A percentile compares a stretch with the other conserved stretches of the same genome.
These are phyloP conservation scores for Gynostemma pentaphyllum DNA, from an alignment of 306 rosid genomes.

Conservation along the genomic window DNA sequence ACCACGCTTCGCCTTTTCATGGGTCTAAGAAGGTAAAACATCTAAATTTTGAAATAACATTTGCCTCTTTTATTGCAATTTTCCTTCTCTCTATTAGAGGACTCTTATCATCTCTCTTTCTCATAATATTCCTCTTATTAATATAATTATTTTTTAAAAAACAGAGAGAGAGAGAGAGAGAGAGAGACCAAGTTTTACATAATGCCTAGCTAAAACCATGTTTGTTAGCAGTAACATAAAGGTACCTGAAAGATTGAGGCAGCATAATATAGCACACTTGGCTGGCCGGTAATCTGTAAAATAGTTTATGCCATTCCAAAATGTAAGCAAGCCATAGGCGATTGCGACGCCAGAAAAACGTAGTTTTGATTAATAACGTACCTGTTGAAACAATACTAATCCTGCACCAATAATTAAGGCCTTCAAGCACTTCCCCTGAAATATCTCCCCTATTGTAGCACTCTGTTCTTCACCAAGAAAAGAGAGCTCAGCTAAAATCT, in stretches of 20 bases:
- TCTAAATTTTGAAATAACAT: not conserved
- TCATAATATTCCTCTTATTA: not conserved
- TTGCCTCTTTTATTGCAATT: not conserved
- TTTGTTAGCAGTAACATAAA: slow-evolving; percentile 5
- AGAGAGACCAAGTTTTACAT: slow-evolving; percentile 3
- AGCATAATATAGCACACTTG: slow-evolving; percentile 96
- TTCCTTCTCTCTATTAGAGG: not conserved
- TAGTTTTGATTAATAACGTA: slow-evolving; percentile 23
- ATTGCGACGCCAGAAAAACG: slow-evolving; percentile 12
- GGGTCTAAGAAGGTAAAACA: not conserved
- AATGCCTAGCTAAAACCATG: not conserved
- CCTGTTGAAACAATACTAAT: slow-evolving; percentile 97
- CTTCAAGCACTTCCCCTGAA: slow-evolving; percentile 65
- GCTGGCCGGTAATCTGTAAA: slow-evolving; percentile 95
- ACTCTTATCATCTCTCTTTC: not conserved
- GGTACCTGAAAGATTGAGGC: slow-evolving; percentile 81
- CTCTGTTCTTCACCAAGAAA: slow-evolving; percentile 57
- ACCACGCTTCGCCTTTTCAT: not conserved
- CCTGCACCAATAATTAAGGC: slow-evolving; percentile 76
- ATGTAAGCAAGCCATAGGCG: slow-evolving; percentile 21
- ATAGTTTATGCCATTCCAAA: slow-evolving; percentile 6
- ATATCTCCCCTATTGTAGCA: slow-evolving; percentile 50
- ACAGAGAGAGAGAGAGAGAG: not conserved
- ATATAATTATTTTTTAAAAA: not conserved
- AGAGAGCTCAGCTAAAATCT: slow-evolving; percentile 68